phyloP scores from a whole-genome alignment of 768 basidiomycete genomes.

The Amyloporia xantha region DNA sequence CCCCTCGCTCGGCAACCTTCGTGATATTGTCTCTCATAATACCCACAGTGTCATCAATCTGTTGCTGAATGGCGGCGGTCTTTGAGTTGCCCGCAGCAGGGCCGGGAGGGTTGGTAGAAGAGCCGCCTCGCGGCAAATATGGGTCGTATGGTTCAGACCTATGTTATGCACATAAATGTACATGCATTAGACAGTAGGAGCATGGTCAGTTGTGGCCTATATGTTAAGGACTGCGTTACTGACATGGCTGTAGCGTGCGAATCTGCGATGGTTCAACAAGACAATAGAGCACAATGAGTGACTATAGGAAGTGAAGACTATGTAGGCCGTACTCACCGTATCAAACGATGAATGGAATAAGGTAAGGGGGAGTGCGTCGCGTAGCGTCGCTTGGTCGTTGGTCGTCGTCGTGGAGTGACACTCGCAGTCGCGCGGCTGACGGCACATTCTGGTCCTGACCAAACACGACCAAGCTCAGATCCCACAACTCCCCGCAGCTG shows the following conservation, averaged over 20 bases:
- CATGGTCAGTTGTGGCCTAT: neutral
- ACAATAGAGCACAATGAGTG: neutral
- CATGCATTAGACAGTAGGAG: neutral
- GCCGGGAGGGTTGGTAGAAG: slow-evolving; percentile 45
- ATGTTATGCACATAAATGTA: slow-evolving; percentile 10
- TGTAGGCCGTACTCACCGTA: slow-evolving; percentile 3
- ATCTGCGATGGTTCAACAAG: slow-evolving; percentile 1
- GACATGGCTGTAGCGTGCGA: slow-evolving; percentile 15
- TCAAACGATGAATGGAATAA: slow-evolving; percentile 5
- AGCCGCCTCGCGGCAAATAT: slow-evolving; percentile 84
- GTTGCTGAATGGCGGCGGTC: slow-evolving; percentile 93
- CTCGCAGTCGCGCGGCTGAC: slow-evolving; percentile 3
- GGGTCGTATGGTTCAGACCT: slow-evolving; percentile 99
- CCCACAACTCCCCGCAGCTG: too few relatives aligned
- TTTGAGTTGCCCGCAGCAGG: slow-evolving; percentile 61
- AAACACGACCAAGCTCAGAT: slow-evolving; percentile 6
- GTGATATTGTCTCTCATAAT: slow-evolving; percentile 99
- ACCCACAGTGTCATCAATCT: slow-evolving; percentile 94
- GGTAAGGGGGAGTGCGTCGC: neutral
- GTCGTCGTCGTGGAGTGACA: slow-evolving; percentile 7
- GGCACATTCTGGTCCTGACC: neutral
- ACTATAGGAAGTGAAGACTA: neutral
- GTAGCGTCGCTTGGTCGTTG: slow-evolving; percentile 2
- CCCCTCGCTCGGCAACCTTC: slow-evolving; percentile 92
- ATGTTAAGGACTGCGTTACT: slow-evolving; percentile 8